A percentile compares a stretch with the other conserved stretches of the same genome.
phyloP scores from a whole-genome alignment of 495 filamentous ascomycete genomes.

The Talaromyces ruber region DNA sequence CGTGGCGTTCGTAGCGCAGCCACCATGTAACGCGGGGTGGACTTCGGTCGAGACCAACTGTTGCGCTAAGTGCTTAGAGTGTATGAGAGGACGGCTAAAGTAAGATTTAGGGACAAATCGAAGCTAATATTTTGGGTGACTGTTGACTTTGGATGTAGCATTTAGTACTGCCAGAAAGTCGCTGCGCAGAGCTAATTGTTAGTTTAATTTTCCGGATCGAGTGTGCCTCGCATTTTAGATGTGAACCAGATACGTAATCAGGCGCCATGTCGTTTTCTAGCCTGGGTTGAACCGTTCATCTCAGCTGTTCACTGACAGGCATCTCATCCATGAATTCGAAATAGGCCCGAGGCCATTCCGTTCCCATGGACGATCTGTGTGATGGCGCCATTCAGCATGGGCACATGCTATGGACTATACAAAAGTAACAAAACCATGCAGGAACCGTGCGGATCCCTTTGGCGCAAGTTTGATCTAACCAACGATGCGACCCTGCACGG shows the following conservation, averaged over 20 bases:
- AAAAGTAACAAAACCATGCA: not conserved
- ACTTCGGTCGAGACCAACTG: not conserved
- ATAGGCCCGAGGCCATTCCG: not conserved
- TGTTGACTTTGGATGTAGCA: not conserved
- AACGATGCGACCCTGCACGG: not conserved
- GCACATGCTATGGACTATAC: not conserved
- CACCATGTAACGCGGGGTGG: constrained; percentile 3
- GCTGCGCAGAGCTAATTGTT: not conserved
- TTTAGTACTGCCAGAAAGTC: not conserved
- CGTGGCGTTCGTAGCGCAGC: constrained; percentile 3
- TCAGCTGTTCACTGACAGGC: not conserved
- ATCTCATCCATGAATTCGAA: not conserved
- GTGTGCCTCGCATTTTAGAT: not conserved
- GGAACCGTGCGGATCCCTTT: not conserved
- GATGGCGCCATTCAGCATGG: not conserved
- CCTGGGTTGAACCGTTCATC: not conserved
- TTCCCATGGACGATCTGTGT: not conserved
- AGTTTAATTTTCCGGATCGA: not conserved
- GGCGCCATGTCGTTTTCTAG: not conserved
- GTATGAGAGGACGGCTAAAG: not conserved
- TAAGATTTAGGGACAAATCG: not conserved
- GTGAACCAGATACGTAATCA: not conserved
- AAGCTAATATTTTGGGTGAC: not conserved
- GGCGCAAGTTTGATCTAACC: not conserved
- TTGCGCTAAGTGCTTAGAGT: not conserved